Base-by-base conservation (phyloP, 352 stramenopile genomes). In the Pythium angustatum region DNA sequence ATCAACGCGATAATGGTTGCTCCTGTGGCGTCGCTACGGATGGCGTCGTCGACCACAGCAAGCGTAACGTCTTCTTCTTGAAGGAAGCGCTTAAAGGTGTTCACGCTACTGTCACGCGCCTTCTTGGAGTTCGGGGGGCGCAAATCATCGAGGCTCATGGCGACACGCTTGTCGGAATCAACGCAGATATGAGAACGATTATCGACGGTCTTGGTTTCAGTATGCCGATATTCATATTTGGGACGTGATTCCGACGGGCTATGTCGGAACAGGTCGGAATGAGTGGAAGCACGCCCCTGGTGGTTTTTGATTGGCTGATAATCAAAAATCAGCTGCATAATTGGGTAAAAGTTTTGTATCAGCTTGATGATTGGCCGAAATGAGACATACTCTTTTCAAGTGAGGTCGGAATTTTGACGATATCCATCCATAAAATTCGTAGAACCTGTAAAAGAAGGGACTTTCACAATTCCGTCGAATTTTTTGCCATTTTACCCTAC, bases 161-260 rank as follows among this genome's bases (percentile, higher is more conserved):
- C 33, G 28, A 12, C 3, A 47, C 49, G 21, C 1, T 45, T 30
- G 52, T 64, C 54, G 55, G 34, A 64, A 47, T 6, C 15, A 2
- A 27, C 33, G 45, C 49, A 44, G 34, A 70, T 70, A 70, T 65
- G 63, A 45, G 21, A 65, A 65, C 60, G 63, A 56, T 49, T 67
- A 67, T 27, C 31, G 27, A 5, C 19, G 40, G 31, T 48, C 34
- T 45, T 52, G 11, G 27, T 52, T 62, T 62, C 36, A 30, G 17
- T 38, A 62, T 51, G 28, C 55, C 7, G 33, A 62, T 62, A 62
- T 21, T 26, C 41, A 62, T 62, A 62, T 62, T 52, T 62, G 30
- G 17, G 4, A 19, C 26, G 10, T 24, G 38, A 27, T 33, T 62
- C 54, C 55, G 55, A 62, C 55, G 21, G 54, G 49, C 31, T 62